These are phyloP conservation scores for Talinum fruticosum DNA, from an alignment of 148 eudicot genomes.

Conservation along the genomic window DNA sequence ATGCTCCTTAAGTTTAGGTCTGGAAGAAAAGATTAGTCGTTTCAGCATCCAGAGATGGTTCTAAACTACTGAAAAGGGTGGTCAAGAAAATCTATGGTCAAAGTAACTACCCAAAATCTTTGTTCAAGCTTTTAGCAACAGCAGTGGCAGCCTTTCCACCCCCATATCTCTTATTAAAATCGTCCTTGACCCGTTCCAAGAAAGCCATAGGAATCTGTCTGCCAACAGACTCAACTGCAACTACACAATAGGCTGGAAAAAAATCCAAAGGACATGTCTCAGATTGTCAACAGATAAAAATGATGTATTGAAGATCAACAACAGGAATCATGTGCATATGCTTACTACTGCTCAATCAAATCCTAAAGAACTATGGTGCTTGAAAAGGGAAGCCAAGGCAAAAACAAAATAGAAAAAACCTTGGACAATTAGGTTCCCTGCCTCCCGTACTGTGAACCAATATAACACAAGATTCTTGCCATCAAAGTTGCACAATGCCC, in stretches of 20 bases:
- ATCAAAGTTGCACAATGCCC: not conserved
- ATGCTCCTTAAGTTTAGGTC: slow-evolving; percentile 53
- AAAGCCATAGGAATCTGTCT: slow-evolving; percentile 55
- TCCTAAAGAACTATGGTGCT: not conserved
- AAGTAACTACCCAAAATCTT: slow-evolving; percentile 41
- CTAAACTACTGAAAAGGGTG: not conserved
- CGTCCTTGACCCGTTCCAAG: slow-evolving; percentile 47
- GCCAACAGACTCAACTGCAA: slow-evolving; percentile 51
- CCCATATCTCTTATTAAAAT: slow-evolving; percentile 50
- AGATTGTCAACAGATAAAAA: not conserved
- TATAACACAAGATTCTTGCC: too few species aligned
- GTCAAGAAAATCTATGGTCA: not conserved
- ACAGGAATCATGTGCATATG: not conserved
- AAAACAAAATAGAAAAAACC: not conserved
- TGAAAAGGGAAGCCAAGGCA: not conserved
- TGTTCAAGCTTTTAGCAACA: slow-evolving; percentile 47
- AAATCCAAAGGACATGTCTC: slow-evolving; percentile 12
- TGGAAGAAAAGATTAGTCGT: slow-evolving; percentile 6
- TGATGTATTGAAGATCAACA: not conserved
- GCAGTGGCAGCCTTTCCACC: slow-evolving; percentile 56
- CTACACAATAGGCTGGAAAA: slow-evolving; percentile 48
- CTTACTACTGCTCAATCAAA: not conserved
- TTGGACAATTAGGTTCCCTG: too few species aligned
- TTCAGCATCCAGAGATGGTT: slow-evolving; percentile 13
- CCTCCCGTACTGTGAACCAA: not conserved